Evolutionary conservation across 1,284 basidiomycete genomes (phyloP).

Genomic region (Ustilago hordei): DNA sequence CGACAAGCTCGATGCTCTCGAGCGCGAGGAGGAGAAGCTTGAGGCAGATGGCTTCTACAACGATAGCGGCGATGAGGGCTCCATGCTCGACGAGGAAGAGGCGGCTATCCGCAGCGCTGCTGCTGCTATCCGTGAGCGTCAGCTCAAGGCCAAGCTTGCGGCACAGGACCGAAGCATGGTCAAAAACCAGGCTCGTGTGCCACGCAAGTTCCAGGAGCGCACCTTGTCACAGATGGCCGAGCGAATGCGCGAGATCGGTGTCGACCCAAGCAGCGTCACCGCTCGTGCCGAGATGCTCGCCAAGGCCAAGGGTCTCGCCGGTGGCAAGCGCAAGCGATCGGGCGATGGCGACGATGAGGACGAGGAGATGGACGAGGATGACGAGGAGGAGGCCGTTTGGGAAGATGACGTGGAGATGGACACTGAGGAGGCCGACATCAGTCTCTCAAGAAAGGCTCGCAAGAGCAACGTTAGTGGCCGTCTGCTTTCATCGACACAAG

Average conservation of each 20-base stretch:
- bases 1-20: slow-evolving; percentile 94
- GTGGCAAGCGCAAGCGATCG: slow-evolving; percentile 76
- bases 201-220: slow-evolving; percentile 78
- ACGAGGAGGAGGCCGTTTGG: slow-evolving; percentile 70
- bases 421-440: slow-evolving; percentile 58
- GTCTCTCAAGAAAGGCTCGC: slow-evolving; percentile 59
- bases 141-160: slow-evolving; percentile 77
- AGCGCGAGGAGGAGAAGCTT: slow-evolving; percentile 94
- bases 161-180: slow-evolving; percentile 88
- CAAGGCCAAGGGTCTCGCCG: slow-evolving; percentile 77
- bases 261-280: slow-evolving; percentile 88
- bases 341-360: slow-evolving; percentile 71
- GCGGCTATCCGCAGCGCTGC: slow-evolving; percentile 81
- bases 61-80: slow-evolving; percentile 79
- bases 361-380: slow-evolving; percentile 69
- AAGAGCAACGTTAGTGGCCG: slow-evolving; percentile 76
- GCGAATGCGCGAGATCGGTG: slow-evolving; percentile 84
- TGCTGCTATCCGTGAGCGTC: slow-evolving; percentile 76
- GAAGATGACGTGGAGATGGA: slow-evolving; percentile 74
- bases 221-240: slow-evolving; percentile 87
- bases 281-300: slow-evolving; percentile 86
- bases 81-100: slow-evolving; percentile 90
- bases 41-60: slow-evolving; percentile 96
- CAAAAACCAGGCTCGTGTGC: slow-evolving; percentile 89
- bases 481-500: slow-evolving; percentile 52